These are phyloP conservation scores for Colletotrichum higginsianum DNA, from an alignment of 2,329 filamentous ascomycete species.

Conservation along the genomic window DNA sequence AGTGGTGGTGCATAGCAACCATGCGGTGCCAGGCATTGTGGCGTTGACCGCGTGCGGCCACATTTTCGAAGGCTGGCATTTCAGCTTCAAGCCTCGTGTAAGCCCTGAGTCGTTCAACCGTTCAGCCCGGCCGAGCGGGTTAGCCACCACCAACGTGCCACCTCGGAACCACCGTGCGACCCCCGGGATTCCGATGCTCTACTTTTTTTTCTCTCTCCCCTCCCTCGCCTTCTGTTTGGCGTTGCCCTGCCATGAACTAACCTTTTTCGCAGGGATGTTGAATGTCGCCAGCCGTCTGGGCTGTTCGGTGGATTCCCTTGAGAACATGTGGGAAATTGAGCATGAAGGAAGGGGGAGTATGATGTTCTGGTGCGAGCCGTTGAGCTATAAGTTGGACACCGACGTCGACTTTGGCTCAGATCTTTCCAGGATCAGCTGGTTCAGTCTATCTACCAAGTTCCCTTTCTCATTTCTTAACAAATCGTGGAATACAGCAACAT, in stretches of 20 bases:
- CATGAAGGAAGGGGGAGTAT: not conserved
- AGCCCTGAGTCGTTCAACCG: constrained; percentile 2
- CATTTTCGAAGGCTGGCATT: not conserved
- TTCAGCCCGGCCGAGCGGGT: constrained; percentile 2
- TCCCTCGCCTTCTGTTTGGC: not conserved
- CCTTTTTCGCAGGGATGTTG: constrained; percentile 1
- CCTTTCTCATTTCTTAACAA: not conserved
- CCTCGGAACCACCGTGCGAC: not conserved
- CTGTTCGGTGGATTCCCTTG: not conserved
- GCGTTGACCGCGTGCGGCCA: constrained; percentile 1
- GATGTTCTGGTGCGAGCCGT: not conserved
- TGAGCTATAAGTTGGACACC: constrained; percentile 2
- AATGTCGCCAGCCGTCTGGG: constrained; percentile 1
- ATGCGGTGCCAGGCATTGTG: constrained; percentile 1
- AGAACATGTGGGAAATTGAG: not conserved
- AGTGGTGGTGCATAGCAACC: not conserved
- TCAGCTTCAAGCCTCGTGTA: constrained; percentile 22
- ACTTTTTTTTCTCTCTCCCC: too few species aligned
- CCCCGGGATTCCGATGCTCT: not conserved
- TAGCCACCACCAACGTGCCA: not conserved
- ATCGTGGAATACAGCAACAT: not conserved
- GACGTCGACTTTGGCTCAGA: not conserved
- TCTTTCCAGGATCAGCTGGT: not conserved
- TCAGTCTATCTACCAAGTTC: too few species aligned
- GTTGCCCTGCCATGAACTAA: not conserved